These are phyloP conservation scores for Corchorus olitorius DNA, from an alignment of 345 rosid genomes.

Conservation along the genomic window DNA sequence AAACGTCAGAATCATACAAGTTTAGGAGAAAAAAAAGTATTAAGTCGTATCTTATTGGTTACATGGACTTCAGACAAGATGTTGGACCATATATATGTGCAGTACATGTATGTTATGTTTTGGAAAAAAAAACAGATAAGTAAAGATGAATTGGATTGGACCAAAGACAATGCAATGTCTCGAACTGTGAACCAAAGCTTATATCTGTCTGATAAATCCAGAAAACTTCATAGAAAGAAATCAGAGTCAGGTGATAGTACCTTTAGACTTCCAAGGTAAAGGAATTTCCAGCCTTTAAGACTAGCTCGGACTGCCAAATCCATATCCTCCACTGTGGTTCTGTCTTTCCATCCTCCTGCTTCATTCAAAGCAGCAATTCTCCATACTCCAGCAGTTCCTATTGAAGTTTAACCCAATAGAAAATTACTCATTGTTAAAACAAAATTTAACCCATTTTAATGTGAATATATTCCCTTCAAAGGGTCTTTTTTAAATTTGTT, in stretches of 20 bases:
- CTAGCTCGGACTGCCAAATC: slow-evolving; percentile 97
- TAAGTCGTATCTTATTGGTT: not conserved
- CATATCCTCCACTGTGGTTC: slow-evolving; percentile 99
- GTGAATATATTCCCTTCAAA: not conserved
- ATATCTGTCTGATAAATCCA: not conserved
- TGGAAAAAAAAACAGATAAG: not conserved
- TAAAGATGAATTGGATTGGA: not conserved
- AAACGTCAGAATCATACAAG: too few relatives aligned
- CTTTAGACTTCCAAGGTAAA: slow-evolving; percentile 72
- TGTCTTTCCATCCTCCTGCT: slow-evolving; percentile 99
- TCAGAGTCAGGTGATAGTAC: slow-evolving; percentile 30
- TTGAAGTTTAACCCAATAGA: not conserved
- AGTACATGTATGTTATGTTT: too few relatives aligned
- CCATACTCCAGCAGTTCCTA: slow-evolving; percentile 98
- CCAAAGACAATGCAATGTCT: not conserved
- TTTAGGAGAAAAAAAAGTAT: too few relatives aligned
- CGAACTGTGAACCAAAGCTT: not conserved
- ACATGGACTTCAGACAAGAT: too few relatives aligned
- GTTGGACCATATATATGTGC: too few relatives aligned
- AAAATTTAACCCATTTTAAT: not conserved
- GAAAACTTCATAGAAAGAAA: not conserved
- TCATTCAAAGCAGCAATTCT: slow-evolving; percentile 83
- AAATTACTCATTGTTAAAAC: not conserved
- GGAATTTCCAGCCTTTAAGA: slow-evolving; percentile 94
- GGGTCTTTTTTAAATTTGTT: not conserved